Percentiles rank a stretch among this genome's conserved stretches.
Conservation (phyloP, 495 filamentous ascomycete genomes). For the Penicillium egyptiacum region DNA sequence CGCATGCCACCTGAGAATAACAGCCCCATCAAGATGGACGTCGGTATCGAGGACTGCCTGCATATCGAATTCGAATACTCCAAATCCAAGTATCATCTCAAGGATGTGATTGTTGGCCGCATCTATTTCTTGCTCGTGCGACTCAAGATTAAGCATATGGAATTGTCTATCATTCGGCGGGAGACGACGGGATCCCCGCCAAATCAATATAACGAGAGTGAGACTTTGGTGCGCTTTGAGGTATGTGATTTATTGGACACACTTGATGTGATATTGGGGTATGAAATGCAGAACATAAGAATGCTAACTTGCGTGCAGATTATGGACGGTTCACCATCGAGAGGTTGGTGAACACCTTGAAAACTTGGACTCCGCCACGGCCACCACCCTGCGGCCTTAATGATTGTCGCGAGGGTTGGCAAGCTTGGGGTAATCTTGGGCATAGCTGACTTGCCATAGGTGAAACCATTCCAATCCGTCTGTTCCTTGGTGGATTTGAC, state of each 20-base stretch:
- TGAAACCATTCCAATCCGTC: slow-evolving; percentile 95
- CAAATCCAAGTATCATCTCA: slow-evolving; percentile 98
- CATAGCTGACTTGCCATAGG: slow-evolving; percentile 48
- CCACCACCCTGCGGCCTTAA: not conserved
- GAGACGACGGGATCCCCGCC: slow-evolving; percentile 97
- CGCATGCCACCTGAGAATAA: slow-evolving; percentile 98
- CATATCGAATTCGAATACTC: slow-evolving; percentile 99
- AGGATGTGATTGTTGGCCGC: slow-evolving; percentile 97
- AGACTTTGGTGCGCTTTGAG: slow-evolving; percentile 97
- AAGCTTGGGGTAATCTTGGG: not conserved
- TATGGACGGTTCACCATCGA: slow-evolving; percentile 96
- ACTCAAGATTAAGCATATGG: slow-evolving; percentile 99
- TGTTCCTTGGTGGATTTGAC: slow-evolving; percentile 98
- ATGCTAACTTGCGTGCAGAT: slow-evolving; percentile 59
- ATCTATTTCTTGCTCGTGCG: slow-evolving; percentile 99
- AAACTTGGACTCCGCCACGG: not conserved
- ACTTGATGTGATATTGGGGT: not conserved
- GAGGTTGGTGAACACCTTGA: slow-evolving; percentile 54
- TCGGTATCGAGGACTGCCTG: slow-evolving; percentile 98
- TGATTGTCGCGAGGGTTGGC: not conserved
- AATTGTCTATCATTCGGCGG: slow-evolving; percentile 93
- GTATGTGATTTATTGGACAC: slow-evolving; percentile 45
- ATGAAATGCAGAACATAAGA: not conserved
- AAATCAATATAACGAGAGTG: slow-evolving; percentile 99
- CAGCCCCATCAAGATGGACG: slow-evolving; percentile 99